Percentiles rank a stretch among this genome's conserved stretches.
Conservation (phyloP, 116 monocot species). For the Iris pallida region DNA sequence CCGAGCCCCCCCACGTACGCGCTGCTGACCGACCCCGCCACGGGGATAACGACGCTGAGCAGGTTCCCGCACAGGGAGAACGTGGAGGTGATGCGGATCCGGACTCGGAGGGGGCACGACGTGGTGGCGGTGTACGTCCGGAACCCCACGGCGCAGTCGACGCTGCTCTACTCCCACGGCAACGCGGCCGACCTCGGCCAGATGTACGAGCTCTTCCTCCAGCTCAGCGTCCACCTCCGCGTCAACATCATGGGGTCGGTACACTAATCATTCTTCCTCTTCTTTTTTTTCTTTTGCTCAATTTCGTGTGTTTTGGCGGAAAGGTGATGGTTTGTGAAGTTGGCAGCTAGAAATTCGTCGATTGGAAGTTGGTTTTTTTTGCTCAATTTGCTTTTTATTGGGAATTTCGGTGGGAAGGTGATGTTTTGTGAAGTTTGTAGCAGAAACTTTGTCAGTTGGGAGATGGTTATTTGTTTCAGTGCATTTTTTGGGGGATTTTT, state of each 20-base stretch:
- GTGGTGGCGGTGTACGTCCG: conserved; percentile 19
- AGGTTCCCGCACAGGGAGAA: conserved; percentile 24
- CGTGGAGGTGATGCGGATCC: conserved; percentile 21
- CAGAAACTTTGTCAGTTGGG: too few relatives aligned
- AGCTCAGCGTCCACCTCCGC: conserved; percentile 25
- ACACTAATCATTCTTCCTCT: too few relatives aligned
- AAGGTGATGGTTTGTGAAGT: too few relatives aligned
- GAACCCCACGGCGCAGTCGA: conserved; percentile 22
- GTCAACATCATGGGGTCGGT: conserved; percentile 23
- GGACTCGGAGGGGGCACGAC: conserved; percentile 17
- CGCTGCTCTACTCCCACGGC: conserved; percentile 24
- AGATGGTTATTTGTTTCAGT: too few relatives aligned
- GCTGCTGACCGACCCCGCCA: conserved; percentile 9
- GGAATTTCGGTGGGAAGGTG: too few relatives aligned
- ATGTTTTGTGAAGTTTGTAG: too few relatives aligned
- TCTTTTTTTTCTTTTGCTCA: too few relatives aligned
- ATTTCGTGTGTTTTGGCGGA: too few relatives aligned
- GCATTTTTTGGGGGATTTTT: too few relatives aligned
- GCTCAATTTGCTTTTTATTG: too few relatives aligned
- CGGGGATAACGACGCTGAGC: conserved; percentile 20
- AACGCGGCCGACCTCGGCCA: conserved; percentile 24
- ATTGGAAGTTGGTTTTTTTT: too few relatives aligned
- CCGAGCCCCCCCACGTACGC: conserved; percentile 19
- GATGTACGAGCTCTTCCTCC: conserved; percentile 27
- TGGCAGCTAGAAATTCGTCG: too few relatives aligned